Evolutionary conservation across 2,329 filamentous ascomycete genomes (phyloP).

Genomic region (Talaromyces sp.): DNA sequence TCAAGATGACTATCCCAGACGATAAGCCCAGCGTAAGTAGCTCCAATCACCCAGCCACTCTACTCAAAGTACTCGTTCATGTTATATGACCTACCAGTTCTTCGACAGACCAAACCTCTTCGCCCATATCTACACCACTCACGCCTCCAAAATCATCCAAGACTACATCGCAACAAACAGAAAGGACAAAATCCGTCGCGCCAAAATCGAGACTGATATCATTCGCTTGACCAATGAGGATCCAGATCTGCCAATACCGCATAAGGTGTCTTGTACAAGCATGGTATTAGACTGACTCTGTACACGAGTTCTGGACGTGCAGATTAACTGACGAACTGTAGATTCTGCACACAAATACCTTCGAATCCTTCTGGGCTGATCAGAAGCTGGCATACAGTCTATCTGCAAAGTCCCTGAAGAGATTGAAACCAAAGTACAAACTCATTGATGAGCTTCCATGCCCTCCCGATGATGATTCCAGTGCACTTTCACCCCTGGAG

Average conservation of each 20-base stretch:
- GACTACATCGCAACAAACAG: constrained; percentile 15
- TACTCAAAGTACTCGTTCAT: background rate
- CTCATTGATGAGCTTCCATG: constrained; percentile 8
- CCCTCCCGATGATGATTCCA: background rate
- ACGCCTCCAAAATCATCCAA: constrained; percentile 19
- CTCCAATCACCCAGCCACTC: background rate
- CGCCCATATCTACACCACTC: constrained; percentile 19
- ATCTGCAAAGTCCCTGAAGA: constrained; percentile 16
- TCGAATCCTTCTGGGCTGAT: constrained; percentile 23
- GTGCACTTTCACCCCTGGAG: background rate
- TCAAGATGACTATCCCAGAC: background rate
- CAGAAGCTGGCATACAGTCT: constrained; percentile 17
- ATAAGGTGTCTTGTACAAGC: constrained; percentile 22
- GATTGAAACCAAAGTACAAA: constrained; percentile 16
- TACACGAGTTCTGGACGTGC: background rate
- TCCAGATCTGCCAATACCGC: constrained; percentile 16
- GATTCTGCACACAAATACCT: constrained; percentile 22
- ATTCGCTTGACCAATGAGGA: constrained; percentile 20
- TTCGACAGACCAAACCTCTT: constrained; percentile 13
- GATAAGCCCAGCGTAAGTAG: background rate
- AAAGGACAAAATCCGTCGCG: constrained; percentile 19
- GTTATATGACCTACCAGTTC: background rate
- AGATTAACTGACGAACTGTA: constrained; percentile 5
- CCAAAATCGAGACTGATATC: constrained; percentile 22
- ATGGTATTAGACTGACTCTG: constrained; percentile 15